phyloP scores from a whole-genome alignment of 805 yeast genomes.

The Yarrowia bubula region DNA sequence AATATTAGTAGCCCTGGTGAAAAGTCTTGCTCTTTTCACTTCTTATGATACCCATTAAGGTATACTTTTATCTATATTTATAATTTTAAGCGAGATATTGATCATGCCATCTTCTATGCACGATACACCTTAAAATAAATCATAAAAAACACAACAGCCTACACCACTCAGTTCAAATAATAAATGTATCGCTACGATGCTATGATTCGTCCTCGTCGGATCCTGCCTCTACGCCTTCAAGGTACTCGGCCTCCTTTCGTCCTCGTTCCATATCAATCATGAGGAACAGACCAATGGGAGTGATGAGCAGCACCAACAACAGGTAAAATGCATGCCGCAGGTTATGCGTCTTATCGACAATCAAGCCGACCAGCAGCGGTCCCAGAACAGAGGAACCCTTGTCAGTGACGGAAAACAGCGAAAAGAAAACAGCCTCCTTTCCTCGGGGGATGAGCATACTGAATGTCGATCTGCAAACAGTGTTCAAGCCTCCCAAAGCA shows the following conservation, averaged over 20 bases:
- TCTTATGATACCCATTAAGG: too few species aligned
- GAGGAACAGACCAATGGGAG: slow-evolving; percentile 58
- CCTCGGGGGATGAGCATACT: slow-evolving; percentile 71
- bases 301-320: slow-evolving; percentile 51
- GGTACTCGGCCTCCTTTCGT: slow-evolving; percentile 21
- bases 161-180: too few species aligned
- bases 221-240: background rate
- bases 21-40: too few species aligned
- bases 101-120: too few species aligned
- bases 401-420: slow-evolving; percentile 73
- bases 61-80: too few species aligned
- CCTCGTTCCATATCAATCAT: slow-evolving; percentile 63
- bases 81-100: too few species aligned
- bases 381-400: slow-evolving; percentile 77
- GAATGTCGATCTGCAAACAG: slow-evolving; percentile 66
- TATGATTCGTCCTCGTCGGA: too few species aligned
- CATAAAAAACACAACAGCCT: too few species aligned
- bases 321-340: slow-evolving; percentile 71
- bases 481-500: slow-evolving; percentile 69
- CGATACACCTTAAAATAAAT: too few species aligned
- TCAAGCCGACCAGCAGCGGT: slow-evolving; percentile 67
- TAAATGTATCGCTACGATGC: too few species aligned
- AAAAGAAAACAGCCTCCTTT: slow-evolving; percentile 71
- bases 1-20: too few species aligned
- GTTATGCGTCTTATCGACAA: slow-evolving; percentile 70